These are phyloP conservation scores for Cryptococcus sp. DNA, from an alignment of 1,284 basidiomycete genomes.

Conservation along the genomic window DNA sequence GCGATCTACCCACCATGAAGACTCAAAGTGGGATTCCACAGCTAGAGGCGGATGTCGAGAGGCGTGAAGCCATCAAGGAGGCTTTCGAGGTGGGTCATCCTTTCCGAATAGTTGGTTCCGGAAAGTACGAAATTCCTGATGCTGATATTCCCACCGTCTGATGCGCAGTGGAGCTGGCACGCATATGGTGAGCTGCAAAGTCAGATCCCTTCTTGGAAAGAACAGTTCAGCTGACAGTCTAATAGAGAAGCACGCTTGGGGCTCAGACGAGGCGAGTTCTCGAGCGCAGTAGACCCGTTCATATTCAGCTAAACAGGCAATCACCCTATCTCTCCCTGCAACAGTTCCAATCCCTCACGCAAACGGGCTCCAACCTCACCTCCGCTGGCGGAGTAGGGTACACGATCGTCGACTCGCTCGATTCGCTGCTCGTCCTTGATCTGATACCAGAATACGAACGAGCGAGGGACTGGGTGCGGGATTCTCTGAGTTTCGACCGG, in stretches of 20 bases:
- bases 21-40: conserved; percentile 11
- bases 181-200: conserved; percentile 64
- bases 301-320: background rate
- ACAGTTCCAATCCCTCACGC: conserved; percentile 74
- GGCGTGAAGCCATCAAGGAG: conserved; percentile 67
- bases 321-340: background rate
- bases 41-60: conserved; percentile 61
- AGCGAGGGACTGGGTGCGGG: conserved; percentile 75
- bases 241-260: conserved; percentile 77
- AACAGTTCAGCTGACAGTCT: background rate
- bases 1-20: conserved; percentile 11
- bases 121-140: background rate
- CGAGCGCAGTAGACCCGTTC: background rate
- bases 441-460: conserved; percentile 74
- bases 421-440: conserved; percentile 85
- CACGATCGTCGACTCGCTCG: conserved; percentile 77
- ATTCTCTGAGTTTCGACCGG: conserved; percentile 71
- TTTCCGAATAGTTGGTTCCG: background rate
- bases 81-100: conserved; percentile 69
- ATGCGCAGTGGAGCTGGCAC: conserved; percentile 69
- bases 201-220: background rate
- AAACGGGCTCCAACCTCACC: conserved; percentile 73
- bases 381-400: conserved; percentile 78
- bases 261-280: conserved; percentile 66
- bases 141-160: background rate